Conservation (phyloP, 192 early-diverging fungal species). For the Coemansia sp. region DNA sequence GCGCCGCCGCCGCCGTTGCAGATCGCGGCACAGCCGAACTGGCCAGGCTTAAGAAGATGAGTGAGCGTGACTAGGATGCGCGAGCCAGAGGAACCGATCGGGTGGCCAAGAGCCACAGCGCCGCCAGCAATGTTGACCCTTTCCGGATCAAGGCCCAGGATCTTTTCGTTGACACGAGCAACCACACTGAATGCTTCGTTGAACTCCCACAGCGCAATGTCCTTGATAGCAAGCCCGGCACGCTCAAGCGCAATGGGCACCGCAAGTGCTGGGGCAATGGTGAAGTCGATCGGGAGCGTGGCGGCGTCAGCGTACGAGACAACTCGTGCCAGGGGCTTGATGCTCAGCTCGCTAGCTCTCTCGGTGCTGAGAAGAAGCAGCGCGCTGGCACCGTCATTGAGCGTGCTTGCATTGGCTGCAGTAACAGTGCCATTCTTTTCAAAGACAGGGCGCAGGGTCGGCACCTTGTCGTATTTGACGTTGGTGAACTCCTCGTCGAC, state of each 20-base stretch:
- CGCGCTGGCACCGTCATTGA: conserved; percentile 96
- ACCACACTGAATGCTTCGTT: conserved; percentile 98
- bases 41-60: conserved; percentile 76
- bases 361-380: conserved; percentile 78
- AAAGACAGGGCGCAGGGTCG: conserved; percentile 75
- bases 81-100: conserved; percentile 79
- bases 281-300: conserved; percentile 86
- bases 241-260: conserved; percentile 89
- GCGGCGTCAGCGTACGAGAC: conserved; percentile 91
- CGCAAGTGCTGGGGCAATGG: conserved; percentile 90
- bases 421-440: conserved; percentile 91
- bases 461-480: conserved; percentile 88
- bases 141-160: conserved; percentile 66
- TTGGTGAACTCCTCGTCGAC: conserved; percentile 96
- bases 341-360: conserved; percentile 69
- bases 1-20: conserved; percentile 67
- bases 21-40: conserved; percentile 76
- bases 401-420: conserved; percentile 91
- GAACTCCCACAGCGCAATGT: conserved; percentile 92
- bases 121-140: conserved; percentile 80
- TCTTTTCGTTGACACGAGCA: conserved; percentile 84
- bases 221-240: conserved; percentile 76
- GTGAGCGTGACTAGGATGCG: conserved; percentile 81
- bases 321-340: conserved; percentile 87
- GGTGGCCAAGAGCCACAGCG: conserved; percentile 78